Conservation (phyloP, 192 early-diverging fungal species). For the Umbelopsis vinacea region DNA sequence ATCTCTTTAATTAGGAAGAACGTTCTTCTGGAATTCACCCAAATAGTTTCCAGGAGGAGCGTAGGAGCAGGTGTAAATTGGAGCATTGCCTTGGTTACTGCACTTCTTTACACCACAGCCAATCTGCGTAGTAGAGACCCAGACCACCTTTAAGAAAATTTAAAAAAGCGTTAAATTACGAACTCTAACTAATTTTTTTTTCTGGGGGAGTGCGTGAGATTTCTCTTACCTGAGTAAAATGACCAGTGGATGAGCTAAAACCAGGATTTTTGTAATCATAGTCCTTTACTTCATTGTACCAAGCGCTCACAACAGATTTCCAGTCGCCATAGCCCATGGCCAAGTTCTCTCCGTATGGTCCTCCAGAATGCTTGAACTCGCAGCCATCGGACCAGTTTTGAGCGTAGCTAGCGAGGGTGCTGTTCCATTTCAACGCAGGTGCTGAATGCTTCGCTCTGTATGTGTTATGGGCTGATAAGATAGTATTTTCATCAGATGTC, state of each 20-base stretch:
- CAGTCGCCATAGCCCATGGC: slow-evolving; percentile 46
- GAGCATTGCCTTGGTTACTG: slow-evolving; percentile 32
- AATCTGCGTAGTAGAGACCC: slow-evolving; percentile 34
- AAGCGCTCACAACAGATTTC: slow-evolving; percentile 37
- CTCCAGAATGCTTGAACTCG: slow-evolving; percentile 47
- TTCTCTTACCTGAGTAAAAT: slow-evolving; percentile 45
- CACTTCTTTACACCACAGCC: slow-evolving; percentile 42
- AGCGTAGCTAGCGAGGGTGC: slow-evolving; percentile 38
- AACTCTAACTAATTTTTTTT: not conserved
- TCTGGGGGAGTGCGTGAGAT: not conserved
- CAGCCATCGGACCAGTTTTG: slow-evolving; percentile 46
- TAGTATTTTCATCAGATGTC: slow-evolving; percentile 15
- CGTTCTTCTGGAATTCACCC: slow-evolving; percentile 11
- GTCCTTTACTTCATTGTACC: slow-evolving; percentile 49
- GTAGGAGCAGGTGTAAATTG: slow-evolving; percentile 51
- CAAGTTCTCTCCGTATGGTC: slow-evolving; percentile 51
- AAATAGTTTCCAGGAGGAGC: slow-evolving; percentile 43
- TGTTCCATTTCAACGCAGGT: slow-evolving; percentile 44
- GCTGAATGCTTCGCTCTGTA: slow-evolving; percentile 44
- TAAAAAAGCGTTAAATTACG: not conserved
- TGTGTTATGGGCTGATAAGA: slow-evolving; percentile 47
- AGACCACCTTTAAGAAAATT: slow-evolving; percentile 30
- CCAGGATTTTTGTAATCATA: slow-evolving; percentile 53
- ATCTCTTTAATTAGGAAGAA: not conserved
- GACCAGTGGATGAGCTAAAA: slow-evolving; percentile 41